Base-by-base conservation (phyloP, 2,329 filamentous ascomycete species). In the Talaromyces sp. region DNA sequence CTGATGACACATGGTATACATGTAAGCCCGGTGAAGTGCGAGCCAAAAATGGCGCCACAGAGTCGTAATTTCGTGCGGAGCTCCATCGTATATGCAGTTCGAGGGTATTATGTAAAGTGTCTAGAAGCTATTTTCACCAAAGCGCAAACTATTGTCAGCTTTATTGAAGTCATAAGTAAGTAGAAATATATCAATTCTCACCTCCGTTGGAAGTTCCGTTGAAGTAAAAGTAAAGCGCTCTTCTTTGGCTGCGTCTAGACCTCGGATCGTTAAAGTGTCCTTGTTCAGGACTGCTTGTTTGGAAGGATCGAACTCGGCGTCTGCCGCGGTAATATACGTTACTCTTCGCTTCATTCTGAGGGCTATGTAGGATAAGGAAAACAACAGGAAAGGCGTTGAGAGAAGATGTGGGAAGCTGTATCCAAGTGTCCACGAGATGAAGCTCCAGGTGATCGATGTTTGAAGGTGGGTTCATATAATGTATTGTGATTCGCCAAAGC, bases 81-180 rank as follows among this genome's bases (percentile, higher is more conserved):
- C 86, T 84, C 91, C 93, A 97, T 74, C 90, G 87, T 66, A 97
- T 80, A 76, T 94, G 90, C 49, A 97, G 79, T 75, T 92, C 88
- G 71, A 89, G 86, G 68, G 86, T 87, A 71, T 86, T 82, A 62
- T 84, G 82, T 31, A 97, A 80, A 14, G 90, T 78, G 31, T 83
- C 77, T 66, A 83, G 84, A 16, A 95, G 76, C 86, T 87, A 71
- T n/a, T 56, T 11, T 22, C 22, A 39, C 13, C 41, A 22, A 65
- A 64, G 33, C 39, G 19, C 8, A n/a, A 62, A 33, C 5, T 24
- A 11, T 8, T 45, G 37, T 49, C 16, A 62, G 59, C 4, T 47
- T 65, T 66, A 58, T n/a, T 47, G 9, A 16, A 16, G 7, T n/a
- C 24, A 64, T 41, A 68, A 11, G 0, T n/a, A 22, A 5, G 37